phyloP scores from a whole-genome alignment of 805 yeast genomes.

The Diddensiella caesifluorescens region DNA sequence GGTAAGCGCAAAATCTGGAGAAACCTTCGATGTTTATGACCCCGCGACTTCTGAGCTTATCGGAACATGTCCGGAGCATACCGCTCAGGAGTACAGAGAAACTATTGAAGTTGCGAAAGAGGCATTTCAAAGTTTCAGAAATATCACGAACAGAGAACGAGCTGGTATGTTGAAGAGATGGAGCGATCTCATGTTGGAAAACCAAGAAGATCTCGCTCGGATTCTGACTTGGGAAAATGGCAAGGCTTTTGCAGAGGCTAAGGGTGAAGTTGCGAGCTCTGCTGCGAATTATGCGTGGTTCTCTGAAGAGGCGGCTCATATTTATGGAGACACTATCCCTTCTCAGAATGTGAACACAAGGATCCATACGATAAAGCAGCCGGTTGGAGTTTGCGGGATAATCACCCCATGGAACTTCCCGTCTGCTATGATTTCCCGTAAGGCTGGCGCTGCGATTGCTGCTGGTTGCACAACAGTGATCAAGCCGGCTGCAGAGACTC shows the following conservation, averaged over 20 bases:
- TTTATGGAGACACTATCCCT: constrained; percentile 61
- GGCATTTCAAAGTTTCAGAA: constrained; percentile 50
- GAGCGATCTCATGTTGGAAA: constrained; percentile 49
- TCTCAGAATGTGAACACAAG: constrained; percentile 44
- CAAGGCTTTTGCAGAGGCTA: constrained; percentile 64
- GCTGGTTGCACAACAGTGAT: constrained; percentile 75
- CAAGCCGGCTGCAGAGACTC: constrained; percentile 76
- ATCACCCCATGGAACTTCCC: constrained; percentile 87
- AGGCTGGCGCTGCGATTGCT: constrained; percentile 71
- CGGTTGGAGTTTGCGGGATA: constrained; percentile 77
- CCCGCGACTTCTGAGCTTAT: constrained; percentile 61
- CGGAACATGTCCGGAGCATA: constrained; percentile 52
- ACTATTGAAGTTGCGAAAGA: constrained; percentile 53
- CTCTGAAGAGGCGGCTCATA: constrained; percentile 66
- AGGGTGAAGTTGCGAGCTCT: constrained; percentile 61
- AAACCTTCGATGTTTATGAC: constrained; percentile 60
- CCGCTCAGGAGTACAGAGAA: constrained; percentile 42
- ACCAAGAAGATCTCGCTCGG: constrained; percentile 60
- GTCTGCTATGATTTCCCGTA: constrained; percentile 68
- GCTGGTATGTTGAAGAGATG: constrained; percentile 47
- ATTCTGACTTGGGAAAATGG: constrained; percentile 69
- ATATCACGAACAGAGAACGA: constrained; percentile 53
- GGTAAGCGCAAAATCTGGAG: constrained; percentile 42
- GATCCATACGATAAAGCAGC: constrained; percentile 59
- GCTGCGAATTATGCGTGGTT: constrained; percentile 87